A percentile compares a stretch with the other conserved stretches of the same genome.
Conservation (phyloP, 2,329 filamentous ascomycete genomes). For the Mariannaea sp. region DNA sequence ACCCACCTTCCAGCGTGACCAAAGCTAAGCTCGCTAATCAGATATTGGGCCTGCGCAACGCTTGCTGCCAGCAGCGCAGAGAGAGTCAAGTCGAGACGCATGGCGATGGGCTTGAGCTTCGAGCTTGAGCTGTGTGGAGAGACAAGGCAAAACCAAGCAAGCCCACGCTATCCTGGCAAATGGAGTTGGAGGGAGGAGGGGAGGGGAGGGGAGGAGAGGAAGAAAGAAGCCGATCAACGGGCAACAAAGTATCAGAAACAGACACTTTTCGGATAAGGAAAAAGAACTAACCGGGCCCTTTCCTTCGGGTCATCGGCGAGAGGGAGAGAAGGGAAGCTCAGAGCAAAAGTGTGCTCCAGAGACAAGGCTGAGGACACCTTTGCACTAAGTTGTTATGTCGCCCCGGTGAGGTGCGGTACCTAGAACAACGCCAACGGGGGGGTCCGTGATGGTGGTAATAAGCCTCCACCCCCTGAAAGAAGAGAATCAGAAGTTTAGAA, state of each 20-base stretch:
- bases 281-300: slow-evolving; percentile 15
- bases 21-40: slow-evolving; percentile 78
- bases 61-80: slow-evolving; percentile 51
- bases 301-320: slow-evolving; percentile 10
- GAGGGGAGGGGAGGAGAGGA: too few relatives aligned
- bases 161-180: background rate
- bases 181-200: too few relatives aligned
- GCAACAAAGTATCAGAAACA: slow-evolving; percentile 12
- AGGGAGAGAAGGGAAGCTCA: slow-evolving; percentile 6
- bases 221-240: slow-evolving; percentile 18
- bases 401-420: background rate
- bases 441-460: background rate
- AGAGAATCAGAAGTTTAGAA: background rate
- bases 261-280: slow-evolving; percentile 8
- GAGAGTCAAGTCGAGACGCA: slow-evolving; percentile 51
- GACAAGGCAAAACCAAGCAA: slow-evolving; percentile 15
- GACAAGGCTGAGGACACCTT: slow-evolving; percentile 40
- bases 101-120: slow-evolving; percentile 40
- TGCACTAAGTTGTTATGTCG: slow-evolving; percentile 27
- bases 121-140: slow-evolving; percentile 1
- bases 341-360: slow-evolving; percentile 17
- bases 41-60: slow-evolving; percentile 64
- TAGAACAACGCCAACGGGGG: background rate
- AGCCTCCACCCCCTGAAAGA: background rate
- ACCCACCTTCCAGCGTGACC: slow-evolving; percentile 68